Evolutionary conservation across 768 basidiomycete species (phyloP).

Genomic region (Roridomyces roridus): DNA sequence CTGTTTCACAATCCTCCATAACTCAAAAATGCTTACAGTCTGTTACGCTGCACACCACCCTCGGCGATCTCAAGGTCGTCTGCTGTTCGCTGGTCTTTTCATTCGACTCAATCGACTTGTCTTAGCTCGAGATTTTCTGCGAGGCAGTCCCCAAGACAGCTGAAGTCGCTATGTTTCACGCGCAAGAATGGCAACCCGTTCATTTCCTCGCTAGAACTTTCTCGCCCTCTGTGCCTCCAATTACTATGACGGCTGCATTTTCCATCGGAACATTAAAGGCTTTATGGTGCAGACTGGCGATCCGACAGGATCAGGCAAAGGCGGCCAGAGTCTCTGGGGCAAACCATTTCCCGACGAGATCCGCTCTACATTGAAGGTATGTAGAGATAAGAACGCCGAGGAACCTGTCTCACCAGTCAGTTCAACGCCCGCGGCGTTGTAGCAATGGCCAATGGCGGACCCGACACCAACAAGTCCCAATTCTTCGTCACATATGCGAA

Average conservation of each 20-base stretch:
- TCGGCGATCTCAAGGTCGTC: conserved; percentile 95
- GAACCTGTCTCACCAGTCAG: conserved; percentile 47
- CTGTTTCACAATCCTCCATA: conserved; percentile 22
- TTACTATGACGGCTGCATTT: conserved; percentile 83
- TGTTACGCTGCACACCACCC: conserved; percentile 93
- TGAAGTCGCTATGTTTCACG: conserved; percentile 60
- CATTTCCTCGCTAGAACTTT: conserved; percentile 75
- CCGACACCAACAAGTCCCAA: conserved; percentile 91
- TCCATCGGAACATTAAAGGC: conserved; percentile 93
- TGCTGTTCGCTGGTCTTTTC: too few relatives aligned
- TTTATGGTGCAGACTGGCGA: conserved; percentile 98
- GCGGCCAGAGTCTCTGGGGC: conserved; percentile 97
- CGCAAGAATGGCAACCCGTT: conserved; percentile 13
- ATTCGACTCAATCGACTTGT: too few relatives aligned
- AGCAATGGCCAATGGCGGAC: conserved; percentile 98
- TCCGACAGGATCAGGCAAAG: conserved; percentile 90
- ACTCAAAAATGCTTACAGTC: conserved; percentile 65
- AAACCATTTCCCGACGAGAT: conserved; percentile 92
- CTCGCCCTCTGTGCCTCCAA: conserved; percentile 91
- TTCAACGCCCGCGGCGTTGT: conserved; percentile 95
- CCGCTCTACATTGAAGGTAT: conserved; percentile 90
- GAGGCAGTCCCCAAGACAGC: conserved; percentile 95
- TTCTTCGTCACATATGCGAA: conserved; percentile 93
- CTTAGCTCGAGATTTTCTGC: conserved; percentile 98
- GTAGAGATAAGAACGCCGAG: conserved; percentile 22